Evolutionary conservation across 2,329 filamentous ascomycete genomes (phyloP), one percentile per base, ranked within the genome.

Genomic region (Sphaerulina populicola): DNA sequence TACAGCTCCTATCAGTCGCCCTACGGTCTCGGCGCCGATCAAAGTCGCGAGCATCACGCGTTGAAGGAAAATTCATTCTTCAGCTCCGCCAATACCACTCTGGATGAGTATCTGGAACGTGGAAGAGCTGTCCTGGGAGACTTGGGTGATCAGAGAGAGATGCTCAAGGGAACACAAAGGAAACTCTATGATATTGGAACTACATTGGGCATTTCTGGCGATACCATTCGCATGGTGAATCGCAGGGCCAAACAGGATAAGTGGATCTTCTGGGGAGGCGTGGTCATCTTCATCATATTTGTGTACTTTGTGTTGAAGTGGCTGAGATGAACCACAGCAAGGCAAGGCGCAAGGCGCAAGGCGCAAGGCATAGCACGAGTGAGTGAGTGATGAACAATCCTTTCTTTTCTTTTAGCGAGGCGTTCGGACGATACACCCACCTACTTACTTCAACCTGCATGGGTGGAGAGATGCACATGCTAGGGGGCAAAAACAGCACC

Each of bases 211-310:
- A 80, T 98, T 53, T 94, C 86, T 64, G 90, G 91, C 15, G 91
- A 97, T 67, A 98, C 93, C 1, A 98, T 98, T 58, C 82, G 93
- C 42, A 97, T 93, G 88, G 85, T 98, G 38, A 91, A 97, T 72
- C 74, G 93, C 60, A 77, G 93, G 56, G 89, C 93, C 45, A 86
- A 82, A 68, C 86, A 97, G 74, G 93, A 98, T 68, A 97, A 96
- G 72, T 97, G 90, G 89, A 94, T 98, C 33, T 98, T 98, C 68
- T 86, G 86, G 77, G 85, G 75, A 0, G 89, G 93, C 0, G 88
- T 91, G 2, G 70, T 94, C 4, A 70, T 93, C 33, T 98, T 98
- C 69, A 86, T 97, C 63, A 66, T 79, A 35, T 98, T 98, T 67
- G 95, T 91, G 69, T 97, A 88, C 82, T 72, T 93, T 57, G 89